Percentiles rank a stretch among this genome's conserved stretches.
Evolutionary conservation across 352 stramenopile genomes (phyloP).

Genomic region (Phytophthora palmivora): DNA sequence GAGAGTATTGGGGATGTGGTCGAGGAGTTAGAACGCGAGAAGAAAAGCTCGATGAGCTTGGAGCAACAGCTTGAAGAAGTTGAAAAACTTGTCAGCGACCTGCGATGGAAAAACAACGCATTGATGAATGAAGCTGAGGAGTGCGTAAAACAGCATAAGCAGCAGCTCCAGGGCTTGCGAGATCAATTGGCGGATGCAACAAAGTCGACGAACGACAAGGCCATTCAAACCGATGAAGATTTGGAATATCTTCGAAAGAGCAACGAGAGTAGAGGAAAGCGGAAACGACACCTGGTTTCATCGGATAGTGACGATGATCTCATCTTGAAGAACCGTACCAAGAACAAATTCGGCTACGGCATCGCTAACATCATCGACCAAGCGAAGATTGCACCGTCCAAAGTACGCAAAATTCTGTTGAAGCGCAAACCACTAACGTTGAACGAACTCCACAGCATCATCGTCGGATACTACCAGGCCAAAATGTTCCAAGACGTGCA

Average conservation of each 20-base stretch:
- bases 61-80: conserved; percentile 51
- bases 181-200: conserved; percentile 41
- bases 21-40: conserved; percentile 54
- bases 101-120: conserved; percentile 67
- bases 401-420: conserved; percentile 76
- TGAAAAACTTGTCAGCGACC: conserved; percentile 50
- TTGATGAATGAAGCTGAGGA: conserved; percentile 57
- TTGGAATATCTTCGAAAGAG: conserved; percentile 25
- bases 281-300: conserved; percentile 32
- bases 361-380: conserved; percentile 84
- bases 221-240: conserved; percentile 55
- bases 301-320: conserved; percentile 53
- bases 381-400: conserved; percentile 71
- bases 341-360: conserved; percentile 72
- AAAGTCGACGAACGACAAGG: conserved; percentile 46
- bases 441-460: conserved; percentile 76
- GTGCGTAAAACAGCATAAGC: conserved; percentile 29
- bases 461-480: conserved; percentile 80
- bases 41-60: conserved; percentile 41
- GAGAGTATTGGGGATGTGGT: conserved; percentile 58
- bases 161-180: conserved; percentile 47
- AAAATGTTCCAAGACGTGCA: conserved; percentile 86
- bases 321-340: conserved; percentile 60
- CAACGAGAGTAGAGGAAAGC: conserved; percentile 28
- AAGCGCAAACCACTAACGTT: conserved; percentile 80